These are phyloP conservation scores for Floccularia luteovirens DNA, from an alignment of 768 basidiomycete species.

Conservation along the genomic window DNA sequence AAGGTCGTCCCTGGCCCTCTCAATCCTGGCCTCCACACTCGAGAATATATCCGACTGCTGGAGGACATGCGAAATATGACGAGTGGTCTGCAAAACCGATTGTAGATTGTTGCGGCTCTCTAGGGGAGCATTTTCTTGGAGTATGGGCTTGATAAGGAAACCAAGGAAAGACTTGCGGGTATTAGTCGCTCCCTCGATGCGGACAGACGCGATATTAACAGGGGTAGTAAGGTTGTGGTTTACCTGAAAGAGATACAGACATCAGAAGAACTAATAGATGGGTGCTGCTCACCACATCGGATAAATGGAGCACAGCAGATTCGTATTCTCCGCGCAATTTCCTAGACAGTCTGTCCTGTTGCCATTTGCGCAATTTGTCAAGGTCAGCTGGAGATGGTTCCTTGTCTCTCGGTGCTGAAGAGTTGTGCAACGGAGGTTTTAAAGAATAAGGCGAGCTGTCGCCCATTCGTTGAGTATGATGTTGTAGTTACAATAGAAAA, in stretches of 20 bases:
- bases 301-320: slow-evolving; percentile 52
- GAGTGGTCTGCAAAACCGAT: slow-evolving; percentile 62
- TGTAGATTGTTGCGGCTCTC: slow-evolving; percentile 37
- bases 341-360: slow-evolving; percentile 63
- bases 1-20: slow-evolving; percentile 43
- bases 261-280: neutral
- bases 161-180: slow-evolving; percentile 79
- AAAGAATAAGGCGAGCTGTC: slow-evolving; percentile 15
- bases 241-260: slow-evolving; percentile 34
- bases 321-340: slow-evolving; percentile 75
- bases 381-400: slow-evolving; percentile 48
- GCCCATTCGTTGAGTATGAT: neutral
- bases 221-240: slow-evolving; percentile 59
- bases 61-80: slow-evolving; percentile 58
- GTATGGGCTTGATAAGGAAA: slow-evolving; percentile 67
- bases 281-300: slow-evolving; percentile 47
- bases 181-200: slow-evolving; percentile 66
- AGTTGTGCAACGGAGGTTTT: slow-evolving; percentile 44
- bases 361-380: slow-evolving; percentile 59
- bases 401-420: slow-evolving; percentile 45
- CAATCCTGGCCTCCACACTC: slow-evolving; percentile 55
- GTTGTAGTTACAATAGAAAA: neutral
- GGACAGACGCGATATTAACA: slow-evolving; percentile 66
- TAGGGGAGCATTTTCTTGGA: slow-evolving; percentile 15
- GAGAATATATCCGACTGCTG: slow-evolving; percentile 74